Evolutionary conservation across 805 yeast genomes (phyloP).

Genomic region (Myxozyma kluyveri): DNA sequence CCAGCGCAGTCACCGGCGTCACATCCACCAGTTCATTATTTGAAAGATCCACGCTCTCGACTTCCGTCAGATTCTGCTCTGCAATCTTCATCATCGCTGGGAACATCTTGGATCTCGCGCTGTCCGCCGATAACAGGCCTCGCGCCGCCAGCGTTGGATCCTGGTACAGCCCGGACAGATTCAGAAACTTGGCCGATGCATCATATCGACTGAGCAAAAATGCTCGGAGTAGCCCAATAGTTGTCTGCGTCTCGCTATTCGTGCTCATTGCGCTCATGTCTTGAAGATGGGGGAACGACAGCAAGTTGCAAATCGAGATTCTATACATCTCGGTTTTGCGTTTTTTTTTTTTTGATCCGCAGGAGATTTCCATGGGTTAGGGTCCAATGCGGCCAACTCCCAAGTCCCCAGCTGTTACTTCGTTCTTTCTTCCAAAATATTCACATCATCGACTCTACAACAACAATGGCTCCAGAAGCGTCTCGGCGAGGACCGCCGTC

Average conservation of each 20-base stretch:
- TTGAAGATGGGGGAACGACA: no score
- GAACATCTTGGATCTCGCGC: constrained; percentile 66
- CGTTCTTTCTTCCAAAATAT: no score
- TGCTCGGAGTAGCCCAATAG: constrained; percentile 60
- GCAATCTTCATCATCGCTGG: constrained; percentile 58
- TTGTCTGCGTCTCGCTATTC: constrained; percentile 35
- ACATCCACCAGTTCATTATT: constrained; percentile 65
- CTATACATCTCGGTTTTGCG: no score
- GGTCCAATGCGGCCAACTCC: no score
- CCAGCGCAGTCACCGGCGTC: constrained; percentile 56
- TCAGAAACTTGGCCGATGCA: constrained; percentile 60
- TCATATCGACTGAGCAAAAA: constrained; percentile 69
- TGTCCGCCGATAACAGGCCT: constrained; percentile 62
- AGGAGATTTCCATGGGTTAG: no score
- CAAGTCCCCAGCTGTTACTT: no score
- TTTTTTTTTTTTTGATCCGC: no score
- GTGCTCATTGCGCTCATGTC: no score
- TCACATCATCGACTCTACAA: no score
- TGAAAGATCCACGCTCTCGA: constrained; percentile 47
- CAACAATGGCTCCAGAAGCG: constrained; percentile 1
- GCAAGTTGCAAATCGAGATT: no score
- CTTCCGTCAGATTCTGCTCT: constrained; percentile 10
- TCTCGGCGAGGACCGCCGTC: constrained; percentile 34
- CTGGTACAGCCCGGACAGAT: constrained; percentile 60
- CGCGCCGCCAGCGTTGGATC: constrained; percentile 59